These are phyloP conservation scores for Cryptococcus sp. DNA, from an alignment of 1,284 basidiomycete genomes.

Conservation along the genomic window DNA sequence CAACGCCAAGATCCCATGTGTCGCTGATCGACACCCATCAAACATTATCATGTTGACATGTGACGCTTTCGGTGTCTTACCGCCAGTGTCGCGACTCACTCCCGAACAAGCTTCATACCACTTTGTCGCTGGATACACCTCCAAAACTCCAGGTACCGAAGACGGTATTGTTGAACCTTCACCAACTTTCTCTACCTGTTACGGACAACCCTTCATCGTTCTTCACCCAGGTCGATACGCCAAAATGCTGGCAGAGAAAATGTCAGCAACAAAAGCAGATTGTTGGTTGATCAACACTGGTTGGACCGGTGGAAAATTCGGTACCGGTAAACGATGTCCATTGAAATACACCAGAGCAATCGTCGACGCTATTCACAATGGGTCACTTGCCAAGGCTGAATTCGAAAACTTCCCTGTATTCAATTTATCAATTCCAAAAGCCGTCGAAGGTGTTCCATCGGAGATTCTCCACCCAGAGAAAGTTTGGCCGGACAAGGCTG, in stretches of 20 bases:
- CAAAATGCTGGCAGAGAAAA: constrained; percentile 92
- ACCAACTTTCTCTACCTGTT: constrained; percentile 98
- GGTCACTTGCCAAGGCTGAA: constrained; percentile 77
- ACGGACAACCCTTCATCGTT: constrained; percentile 98
- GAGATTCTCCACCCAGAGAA: constrained; percentile 80
- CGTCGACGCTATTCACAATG: constrained; percentile 94
- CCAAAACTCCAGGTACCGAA: constrained; percentile 84
- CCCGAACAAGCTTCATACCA: constrained; percentile 96
- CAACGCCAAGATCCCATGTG: constrained; percentile 89
- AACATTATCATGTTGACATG: constrained; percentile 98
- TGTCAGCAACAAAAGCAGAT: constrained; percentile 84
- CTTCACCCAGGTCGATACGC: constrained; percentile 94
- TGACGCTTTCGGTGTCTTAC: constrained; percentile 96
- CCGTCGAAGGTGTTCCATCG: constrained; percentile 74
- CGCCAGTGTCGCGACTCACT: constrained; percentile 88
- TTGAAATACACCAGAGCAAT: constrained; percentile 94
- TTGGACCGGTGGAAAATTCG: constrained; percentile 95
- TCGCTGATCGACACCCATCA: constrained; percentile 71
- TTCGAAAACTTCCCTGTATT: constrained; percentile 79
- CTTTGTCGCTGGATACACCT: constrained; percentile 95
- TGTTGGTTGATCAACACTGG: constrained; percentile 99
- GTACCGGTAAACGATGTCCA: constrained; percentile 83
- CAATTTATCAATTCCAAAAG: constrained; percentile 73
- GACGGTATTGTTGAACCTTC: constrained; percentile 97
- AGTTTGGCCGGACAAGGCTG: constrained; percentile 81